Base-by-base conservation (phyloP, 2,329 filamentous ascomycete species). In the Setomelanomma holmii region DNA sequence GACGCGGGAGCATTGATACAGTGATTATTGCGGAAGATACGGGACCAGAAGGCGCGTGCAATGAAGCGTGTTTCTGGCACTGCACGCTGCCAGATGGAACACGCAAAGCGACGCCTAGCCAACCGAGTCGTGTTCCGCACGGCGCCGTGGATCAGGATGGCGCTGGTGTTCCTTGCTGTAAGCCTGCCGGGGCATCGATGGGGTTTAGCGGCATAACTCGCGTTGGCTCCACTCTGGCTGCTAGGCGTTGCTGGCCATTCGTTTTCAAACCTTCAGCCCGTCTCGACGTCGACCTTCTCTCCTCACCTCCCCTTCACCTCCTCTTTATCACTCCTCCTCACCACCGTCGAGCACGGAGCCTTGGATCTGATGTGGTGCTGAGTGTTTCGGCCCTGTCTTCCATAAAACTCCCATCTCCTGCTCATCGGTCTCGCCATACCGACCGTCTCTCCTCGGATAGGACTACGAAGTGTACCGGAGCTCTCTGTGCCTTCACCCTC, bases 351-450 rank as follows among this genome's bases (percentile, higher is more conserved):
- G 71, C 70, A 68, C 66, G 65, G 71, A 74, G 71, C 64, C 62
- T 63, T 72, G 70, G 69, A 68, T 68, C 56, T 67, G 71, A 74
- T 73, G 70, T 61, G 61, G 68, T 73, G 69, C 68, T 72, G 68
- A 71, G 48, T 56, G 48, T 63, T 57, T 68, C 66, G 64, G 64
- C 66, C 58, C 61, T 53, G 42, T 69, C 68, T 67, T 72, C 71
- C 71, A 64, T 66, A 71, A 69, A 70, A 66, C 61, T 65, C 67
- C 56, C 60, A 61, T 61, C 69, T 66, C 68, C 69, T 73, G 69
- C 71, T 64, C 68, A 19, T 67, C 67, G 67, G 69, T 64, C 58
- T 47, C 58, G 57, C 61, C 59, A 58, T 59, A 60, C 62, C 66
- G 67, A 65, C 72, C 68, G 64, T 68, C 63, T 66, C 70, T 68